Evolutionary conservation across 352 stramenopile genomes (phyloP).

Genomic region (Pythium sukuiense): DNA sequence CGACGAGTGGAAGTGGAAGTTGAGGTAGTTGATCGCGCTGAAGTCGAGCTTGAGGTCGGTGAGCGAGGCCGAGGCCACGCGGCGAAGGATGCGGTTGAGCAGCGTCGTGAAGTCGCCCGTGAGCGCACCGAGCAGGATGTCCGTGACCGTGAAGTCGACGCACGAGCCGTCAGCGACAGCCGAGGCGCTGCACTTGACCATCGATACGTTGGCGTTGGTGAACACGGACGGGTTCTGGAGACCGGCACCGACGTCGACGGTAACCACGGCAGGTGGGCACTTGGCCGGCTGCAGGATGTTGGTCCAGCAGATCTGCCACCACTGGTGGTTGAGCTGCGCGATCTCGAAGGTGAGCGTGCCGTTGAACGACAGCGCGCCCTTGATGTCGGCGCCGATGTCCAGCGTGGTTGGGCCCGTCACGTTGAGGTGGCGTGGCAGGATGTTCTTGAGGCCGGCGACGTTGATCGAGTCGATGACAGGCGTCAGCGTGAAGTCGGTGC

Average conservation of each 20-base stretch:
- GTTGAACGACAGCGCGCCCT: constrained; percentile 35
- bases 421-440: constrained; percentile 51
- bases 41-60: constrained; percentile 37
- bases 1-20: constrained; percentile 46
- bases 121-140: constrained; percentile 40
- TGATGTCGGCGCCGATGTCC: constrained; percentile 46
- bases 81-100: constrained; percentile 34
- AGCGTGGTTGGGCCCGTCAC: constrained; percentile 41
- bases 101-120: constrained; percentile 31
- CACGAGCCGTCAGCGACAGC: constrained; percentile 38
- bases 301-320: constrained; percentile 65
- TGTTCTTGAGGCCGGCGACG: constrained; percentile 40
- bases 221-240: constrained; percentile 37
- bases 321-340: constrained; percentile 56
- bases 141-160: constrained; percentile 48
- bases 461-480: constrained; percentile 52
- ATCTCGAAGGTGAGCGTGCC: constrained; percentile 46
- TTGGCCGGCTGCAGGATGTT: constrained; percentile 47
- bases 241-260: constrained; percentile 38
- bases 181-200: constrained; percentile 37
- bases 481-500: constrained; percentile 50
- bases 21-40: constrained; percentile 51
- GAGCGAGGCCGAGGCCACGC: constrained; percentile 37
- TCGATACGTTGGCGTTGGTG: constrained; percentile 36
- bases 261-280: constrained; percentile 40